Percentiles rank a stretch among this genome's conserved stretches.
Evolutionary conservation across 768 basidiomycete genomes (phyloP).

Genomic region (Dictyophora rubrovolvata): DNA sequence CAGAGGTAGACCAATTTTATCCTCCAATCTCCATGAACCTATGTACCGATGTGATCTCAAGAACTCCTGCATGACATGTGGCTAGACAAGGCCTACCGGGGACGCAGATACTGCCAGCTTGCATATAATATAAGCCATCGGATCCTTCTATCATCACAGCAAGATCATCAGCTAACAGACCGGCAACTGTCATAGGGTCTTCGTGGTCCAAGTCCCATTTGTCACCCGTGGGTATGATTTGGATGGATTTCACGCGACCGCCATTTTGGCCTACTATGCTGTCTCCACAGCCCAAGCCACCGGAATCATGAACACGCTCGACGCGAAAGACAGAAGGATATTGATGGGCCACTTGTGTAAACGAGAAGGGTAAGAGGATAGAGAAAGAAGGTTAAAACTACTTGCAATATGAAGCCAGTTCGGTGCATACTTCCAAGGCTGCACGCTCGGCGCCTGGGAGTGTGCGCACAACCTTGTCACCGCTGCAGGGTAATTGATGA

Average conservation of each 20-base stretch:
- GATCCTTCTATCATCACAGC: conserved; percentile 23
- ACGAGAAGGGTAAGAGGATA: background rate
- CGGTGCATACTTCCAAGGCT: conserved; percentile 7
- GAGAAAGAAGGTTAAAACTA: background rate
- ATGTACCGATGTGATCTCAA: conserved; percentile 8
- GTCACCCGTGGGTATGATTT: conserved; percentile 36
- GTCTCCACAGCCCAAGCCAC: conserved; percentile 3
- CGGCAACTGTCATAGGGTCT: conserved; percentile 51
- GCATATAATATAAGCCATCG: conserved; percentile 66
- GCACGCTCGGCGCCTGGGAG: conserved; percentile 24
- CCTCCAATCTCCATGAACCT: conserved; percentile 71
- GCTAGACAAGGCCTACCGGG: conserved; percentile 32
- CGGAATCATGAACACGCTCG: conserved; percentile 24
- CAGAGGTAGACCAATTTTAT: conserved; percentile 64
- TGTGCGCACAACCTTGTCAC: conserved; percentile 37
- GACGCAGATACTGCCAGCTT: conserved; percentile 59
- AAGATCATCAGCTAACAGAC: conserved; percentile 40
- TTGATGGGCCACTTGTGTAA: conserved; percentile 20
- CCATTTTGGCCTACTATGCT: conserved; percentile 30
- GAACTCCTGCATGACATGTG: too few species aligned
- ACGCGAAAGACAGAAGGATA: conserved; percentile 50
- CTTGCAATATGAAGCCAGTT: conserved; percentile 5
- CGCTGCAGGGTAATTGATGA: conserved; percentile 17
- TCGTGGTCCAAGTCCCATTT: conserved; percentile 44
- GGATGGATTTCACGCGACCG: conserved; percentile 41